phyloP scores from a whole-genome alignment of 345 rosid species.

The Hevea brasiliensis region DNA sequence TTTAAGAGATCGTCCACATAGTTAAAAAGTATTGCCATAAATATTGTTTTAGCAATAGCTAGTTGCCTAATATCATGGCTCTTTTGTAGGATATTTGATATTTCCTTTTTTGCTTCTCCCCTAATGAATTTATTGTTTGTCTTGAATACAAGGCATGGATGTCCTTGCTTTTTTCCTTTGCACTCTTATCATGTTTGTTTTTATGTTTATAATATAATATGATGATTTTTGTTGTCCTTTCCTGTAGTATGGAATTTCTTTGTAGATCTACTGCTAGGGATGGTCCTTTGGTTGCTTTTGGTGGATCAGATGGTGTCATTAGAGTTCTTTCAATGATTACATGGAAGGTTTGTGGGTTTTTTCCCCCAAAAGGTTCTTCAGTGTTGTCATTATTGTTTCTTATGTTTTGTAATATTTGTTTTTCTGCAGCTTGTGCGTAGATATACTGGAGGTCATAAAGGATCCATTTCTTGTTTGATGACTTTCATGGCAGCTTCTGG shows the following conservation, averaged over 20 bases:
- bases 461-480: constrained; percentile 91
- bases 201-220: constrained; percentile 3
- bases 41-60: not conserved
- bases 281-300: constrained; percentile 97
- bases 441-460: no score
- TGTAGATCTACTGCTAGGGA: constrained; percentile 77
- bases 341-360: constrained; percentile 80
- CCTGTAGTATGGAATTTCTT: constrained; percentile 90
- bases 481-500: constrained; percentile 97
- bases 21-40: no score
- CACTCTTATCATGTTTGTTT: constrained; percentile 10
- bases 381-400: constrained; percentile 19
- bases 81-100: not conserved
- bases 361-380: constrained; percentile 9
- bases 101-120: not conserved
- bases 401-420: constrained; percentile 20
- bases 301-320: constrained; percentile 95
- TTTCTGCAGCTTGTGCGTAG: no score
- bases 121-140: not conserved
- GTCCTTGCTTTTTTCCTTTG: not conserved
- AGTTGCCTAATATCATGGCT: not conserved
- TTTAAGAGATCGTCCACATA: not conserved
- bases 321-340: constrained; percentile 99
- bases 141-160: not conserved
- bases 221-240: constrained; percentile 12